These are phyloP conservation scores for Penicillium sp. DNA, from an alignment of 2,329 filamentous ascomycete genomes.

Conservation along the genomic window DNA sequence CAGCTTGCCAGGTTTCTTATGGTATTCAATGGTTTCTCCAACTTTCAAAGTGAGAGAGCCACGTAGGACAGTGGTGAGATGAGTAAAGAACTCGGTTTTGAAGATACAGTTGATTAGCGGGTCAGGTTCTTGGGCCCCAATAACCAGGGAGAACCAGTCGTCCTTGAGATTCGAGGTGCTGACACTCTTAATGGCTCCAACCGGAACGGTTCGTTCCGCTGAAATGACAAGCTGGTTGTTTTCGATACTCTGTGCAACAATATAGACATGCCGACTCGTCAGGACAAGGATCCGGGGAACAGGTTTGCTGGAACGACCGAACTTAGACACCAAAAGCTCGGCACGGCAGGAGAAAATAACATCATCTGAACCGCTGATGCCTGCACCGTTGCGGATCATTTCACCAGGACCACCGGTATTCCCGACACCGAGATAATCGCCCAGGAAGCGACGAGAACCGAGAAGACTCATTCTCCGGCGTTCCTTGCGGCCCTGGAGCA, in stretches of 20 bases:
- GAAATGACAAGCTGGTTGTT: slow-evolving; percentile 80
- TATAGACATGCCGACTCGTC: slow-evolving; percentile 83
- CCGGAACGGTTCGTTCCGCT: slow-evolving; percentile 75
- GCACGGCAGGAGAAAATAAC: slow-evolving; percentile 87
- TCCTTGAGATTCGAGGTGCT: slow-evolving; percentile 79
- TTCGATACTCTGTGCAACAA: slow-evolving; percentile 79
- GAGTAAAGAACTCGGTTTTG: slow-evolving; percentile 96
- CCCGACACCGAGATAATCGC: slow-evolving; percentile 89
- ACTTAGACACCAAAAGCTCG: slow-evolving; percentile 88
- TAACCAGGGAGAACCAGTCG: slow-evolving; percentile 93
- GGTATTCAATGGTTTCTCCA: slow-evolving; percentile 84
- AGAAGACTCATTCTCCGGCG: slow-evolving; percentile 86
- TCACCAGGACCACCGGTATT: slow-evolving; percentile 77
- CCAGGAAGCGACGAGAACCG: slow-evolving; percentile 87
- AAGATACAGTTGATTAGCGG: slow-evolving; percentile 90
- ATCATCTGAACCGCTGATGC: slow-evolving; percentile 65
- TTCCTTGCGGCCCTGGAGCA: slow-evolving; percentile 85
- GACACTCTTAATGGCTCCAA: slow-evolving; percentile 87
- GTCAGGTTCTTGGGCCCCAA: slow-evolving; percentile 86
- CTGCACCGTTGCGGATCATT: slow-evolving; percentile 72
- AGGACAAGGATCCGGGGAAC: slow-evolving; percentile 82
- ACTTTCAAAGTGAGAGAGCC: slow-evolving; percentile 81
- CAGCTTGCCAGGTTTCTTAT: slow-evolving; percentile 95
- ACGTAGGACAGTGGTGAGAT: slow-evolving; percentile 76
- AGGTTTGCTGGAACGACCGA: slow-evolving; percentile 92